These are phyloP conservation scores for Fusarium sp. DNA, from an alignment of 2,329 filamentous ascomycete species.

Conservation along the genomic window DNA sequence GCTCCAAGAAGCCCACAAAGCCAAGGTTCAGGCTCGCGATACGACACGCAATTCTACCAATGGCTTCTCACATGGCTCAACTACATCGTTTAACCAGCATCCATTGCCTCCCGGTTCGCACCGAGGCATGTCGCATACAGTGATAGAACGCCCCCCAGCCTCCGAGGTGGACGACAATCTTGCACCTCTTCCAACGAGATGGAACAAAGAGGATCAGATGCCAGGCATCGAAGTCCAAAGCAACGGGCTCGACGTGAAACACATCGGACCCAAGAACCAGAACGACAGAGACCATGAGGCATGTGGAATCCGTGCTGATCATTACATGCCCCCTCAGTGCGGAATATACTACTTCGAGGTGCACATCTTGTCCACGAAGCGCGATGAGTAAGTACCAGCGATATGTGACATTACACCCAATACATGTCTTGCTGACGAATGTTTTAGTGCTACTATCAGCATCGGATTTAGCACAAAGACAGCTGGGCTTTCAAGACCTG, in stretches of 20 bases:
- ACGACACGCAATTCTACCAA: slow-evolving; percentile 49
- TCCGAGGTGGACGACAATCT: slow-evolving; percentile 69
- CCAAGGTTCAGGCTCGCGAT: slow-evolving; percentile 65
- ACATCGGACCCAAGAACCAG: slow-evolving; percentile 59
- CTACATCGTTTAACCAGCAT: slow-evolving; percentile 56
- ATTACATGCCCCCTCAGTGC: slow-evolving; percentile 87
- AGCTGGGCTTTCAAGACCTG: slow-evolving; percentile 65
- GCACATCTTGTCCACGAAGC: slow-evolving; percentile 61
- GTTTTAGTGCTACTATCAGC: slow-evolving; percentile 67
- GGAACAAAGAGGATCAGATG: slow-evolving; percentile 84
- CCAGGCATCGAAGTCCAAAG: slow-evolving; percentile 77
- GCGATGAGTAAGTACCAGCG: slow-evolving; percentile 64
- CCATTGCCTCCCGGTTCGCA: slow-evolving; percentile 64
- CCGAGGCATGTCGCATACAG: slow-evolving; percentile 83
- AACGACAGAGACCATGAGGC: slow-evolving; percentile 76
- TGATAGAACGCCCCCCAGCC: slow-evolving; percentile 79
- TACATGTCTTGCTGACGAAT: slow-evolving; percentile 10
- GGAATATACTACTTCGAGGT: slow-evolving; percentile 96
- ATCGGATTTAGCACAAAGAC: slow-evolving; percentile 70
- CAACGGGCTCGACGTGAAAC: slow-evolving; percentile 79
- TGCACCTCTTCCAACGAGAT: slow-evolving; percentile 80
- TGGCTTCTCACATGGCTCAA: slow-evolving; percentile 56
- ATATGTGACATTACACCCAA: not conserved
- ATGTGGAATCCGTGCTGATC: slow-evolving; percentile 82
- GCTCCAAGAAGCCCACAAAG: slow-evolving; percentile 76